Conservation (phyloP, 257 asterid genomes). For the Buddleja alternifolia region DNA sequence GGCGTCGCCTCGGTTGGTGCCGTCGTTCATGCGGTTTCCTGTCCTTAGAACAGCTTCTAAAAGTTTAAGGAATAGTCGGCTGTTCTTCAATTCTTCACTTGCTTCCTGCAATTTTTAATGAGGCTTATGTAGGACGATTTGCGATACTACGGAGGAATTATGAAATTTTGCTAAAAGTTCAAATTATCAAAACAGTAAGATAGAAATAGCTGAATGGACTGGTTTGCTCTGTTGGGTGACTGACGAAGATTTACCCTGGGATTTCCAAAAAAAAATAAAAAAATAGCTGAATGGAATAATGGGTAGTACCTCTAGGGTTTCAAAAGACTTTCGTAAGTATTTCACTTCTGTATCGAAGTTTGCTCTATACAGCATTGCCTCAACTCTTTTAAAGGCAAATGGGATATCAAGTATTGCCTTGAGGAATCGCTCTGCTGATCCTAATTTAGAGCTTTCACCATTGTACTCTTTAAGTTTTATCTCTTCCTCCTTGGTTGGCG, state of each 20-base stretch:
- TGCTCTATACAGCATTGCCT: slow-evolving; percentile 92
- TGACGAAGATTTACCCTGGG: no score
- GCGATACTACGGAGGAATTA: not conserved
- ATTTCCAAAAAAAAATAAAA: no score
- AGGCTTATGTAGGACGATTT: slow-evolving; percentile 4
- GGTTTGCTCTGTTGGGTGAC: no score
- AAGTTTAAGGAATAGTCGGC: slow-evolving; percentile 88
- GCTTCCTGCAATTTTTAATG: slow-evolving; percentile 65
- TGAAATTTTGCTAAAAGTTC: not conserved
- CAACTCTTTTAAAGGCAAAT: slow-evolving; percentile 89
- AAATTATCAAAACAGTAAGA: no score
- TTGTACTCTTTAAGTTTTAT: slow-evolving; percentile 75
- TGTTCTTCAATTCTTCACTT: slow-evolving; percentile 86
- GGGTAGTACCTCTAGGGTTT: slow-evolving; percentile 76
- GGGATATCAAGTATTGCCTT: slow-evolving; percentile 86
- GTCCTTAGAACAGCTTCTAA: slow-evolving; percentile 92
- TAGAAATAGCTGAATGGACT: not conserved
- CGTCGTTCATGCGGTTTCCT: slow-evolving; percentile 94
- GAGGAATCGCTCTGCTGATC: slow-evolving; percentile 93
- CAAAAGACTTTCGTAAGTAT: slow-evolving; percentile 79
- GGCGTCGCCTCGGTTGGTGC: slow-evolving; percentile 93
- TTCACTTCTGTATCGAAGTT: slow-evolving; percentile 85
- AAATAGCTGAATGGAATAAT: slow-evolving; percentile 1
- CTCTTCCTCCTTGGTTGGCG: slow-evolving; percentile 99
- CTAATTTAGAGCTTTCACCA: slow-evolving; percentile 72